Evolutionary conservation across 129 eudicot genomes (phyloP), one percentile per base, ranked within the genome.

Genomic region (Flaveria sonorensis): DNA sequence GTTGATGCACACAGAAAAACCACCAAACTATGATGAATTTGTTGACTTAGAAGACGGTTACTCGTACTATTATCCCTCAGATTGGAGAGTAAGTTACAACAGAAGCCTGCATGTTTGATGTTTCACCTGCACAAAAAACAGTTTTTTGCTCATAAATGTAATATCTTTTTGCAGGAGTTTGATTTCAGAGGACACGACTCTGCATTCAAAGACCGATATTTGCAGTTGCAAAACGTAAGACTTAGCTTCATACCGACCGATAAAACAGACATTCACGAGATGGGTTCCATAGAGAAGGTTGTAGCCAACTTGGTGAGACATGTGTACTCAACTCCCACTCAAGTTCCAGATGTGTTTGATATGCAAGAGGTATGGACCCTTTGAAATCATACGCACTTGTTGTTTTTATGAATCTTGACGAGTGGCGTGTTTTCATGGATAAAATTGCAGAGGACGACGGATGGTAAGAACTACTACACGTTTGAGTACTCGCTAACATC

Each of bases 101-200:
- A 12, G 0, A 55, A 68, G 4, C 65, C 21, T 43, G 1, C 45
- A 16, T 7, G 19, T 30, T 59, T 81, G 26, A 62, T 66, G 24
- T 32, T 46, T 48, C 55, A 3, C 3, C 3, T 26, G 24, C 5
- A 19, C 60, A 60, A 67, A 6, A 36, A 30, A 19, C 1, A 16
- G 53, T 3, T 3, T 66, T 63, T 45, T 23, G 51, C 55, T 50
- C 75, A 39, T 43, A 19, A 42, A 59, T 55, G 16, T 28, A 39
- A 43, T 60, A 4, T 19, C 24, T 53, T 68, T 59, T 28, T 53
- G 52, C 81, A 93, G 98, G 96, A 88, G 4, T 90, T 85, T 73
- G 96, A 93, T 52, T 93, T 83, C 85, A 77, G 83, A 71, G 98
- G 96, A 21, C 98, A 93, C 60, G 98, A 93, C 77, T 93, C 98